phyloP scores from a whole-genome alignment of 257 asterid species.

The Cinchona pubescens region DNA sequence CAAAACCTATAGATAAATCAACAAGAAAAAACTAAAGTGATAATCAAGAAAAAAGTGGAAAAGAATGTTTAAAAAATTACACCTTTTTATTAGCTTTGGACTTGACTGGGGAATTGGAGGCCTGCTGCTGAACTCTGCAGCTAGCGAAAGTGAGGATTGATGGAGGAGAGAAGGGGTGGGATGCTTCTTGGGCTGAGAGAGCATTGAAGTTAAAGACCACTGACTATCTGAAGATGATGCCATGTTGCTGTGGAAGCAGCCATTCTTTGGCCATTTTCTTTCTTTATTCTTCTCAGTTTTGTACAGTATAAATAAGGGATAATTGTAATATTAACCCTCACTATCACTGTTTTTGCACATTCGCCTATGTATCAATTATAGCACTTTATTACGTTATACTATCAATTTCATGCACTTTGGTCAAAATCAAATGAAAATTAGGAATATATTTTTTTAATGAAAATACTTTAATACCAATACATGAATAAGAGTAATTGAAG shows the following conservation, averaged over 20 bases:
- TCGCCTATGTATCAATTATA: no score
- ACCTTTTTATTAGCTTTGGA: conserved; percentile 47
- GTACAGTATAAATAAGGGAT: neutral
- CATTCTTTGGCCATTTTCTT: conserved; percentile 21
- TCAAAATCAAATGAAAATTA: no score
- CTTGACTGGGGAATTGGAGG: conserved; percentile 26
- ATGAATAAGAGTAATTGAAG: no score
- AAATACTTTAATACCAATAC: no score
- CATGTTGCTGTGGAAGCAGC: conserved; percentile 45
- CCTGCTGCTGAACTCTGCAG: conserved; percentile 48
- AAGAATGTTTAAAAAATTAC: neutral
- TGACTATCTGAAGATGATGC: conserved; percentile 41
- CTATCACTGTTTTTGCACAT: no score
- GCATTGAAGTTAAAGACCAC: conserved; percentile 18
- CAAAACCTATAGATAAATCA: no score
- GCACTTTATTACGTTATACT: no score
- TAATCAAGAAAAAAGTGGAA: neutral
- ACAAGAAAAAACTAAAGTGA: neutral
- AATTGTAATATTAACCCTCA: no score
- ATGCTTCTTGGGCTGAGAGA: no score
- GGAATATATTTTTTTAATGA: no score
- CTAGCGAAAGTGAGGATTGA: conserved; percentile 46
- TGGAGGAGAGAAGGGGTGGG: conserved; percentile 32
- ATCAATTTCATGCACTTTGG: no score
- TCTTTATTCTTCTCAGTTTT: neutral